Conservation (phyloP, 768 basidiomycete species). For the Calocybe cyanea region DNA sequence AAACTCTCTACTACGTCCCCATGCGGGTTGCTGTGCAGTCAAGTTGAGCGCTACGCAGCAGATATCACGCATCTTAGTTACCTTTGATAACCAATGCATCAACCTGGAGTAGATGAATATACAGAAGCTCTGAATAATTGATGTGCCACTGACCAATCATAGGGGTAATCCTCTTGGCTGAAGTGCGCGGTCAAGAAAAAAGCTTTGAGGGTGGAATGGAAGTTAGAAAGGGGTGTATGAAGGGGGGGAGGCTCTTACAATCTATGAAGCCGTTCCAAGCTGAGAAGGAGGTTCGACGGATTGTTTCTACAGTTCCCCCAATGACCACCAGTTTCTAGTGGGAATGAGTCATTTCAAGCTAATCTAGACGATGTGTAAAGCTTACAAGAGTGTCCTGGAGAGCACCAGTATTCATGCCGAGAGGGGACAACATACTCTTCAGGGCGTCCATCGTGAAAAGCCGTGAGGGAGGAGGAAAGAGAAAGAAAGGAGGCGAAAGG, state of each 20-base stretch:
- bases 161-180: constrained; percentile 83
- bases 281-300: constrained; percentile 72
- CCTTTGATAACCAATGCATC: constrained; percentile 89
- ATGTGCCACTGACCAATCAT: constrained; percentile 59
- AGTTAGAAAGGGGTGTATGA: neutral
- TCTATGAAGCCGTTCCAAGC: constrained; percentile 91
- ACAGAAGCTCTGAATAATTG: no score
- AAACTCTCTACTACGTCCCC: constrained; percentile 85
- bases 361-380: constrained; percentile 2
- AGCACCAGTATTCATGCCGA: constrained; percentile 62
- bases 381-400: constrained; percentile 77
- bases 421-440: constrained; percentile 68
- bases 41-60: constrained; percentile 2
- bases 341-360: constrained; percentile 8
- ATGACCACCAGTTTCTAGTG: constrained; percentile 83
- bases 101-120: constrained; percentile 43
- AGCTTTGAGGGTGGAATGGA: constrained; percentile 33
- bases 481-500: constrained; percentile 30
- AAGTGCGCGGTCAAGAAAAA: constrained; percentile 91
- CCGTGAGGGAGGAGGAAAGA: constrained; percentile 16
- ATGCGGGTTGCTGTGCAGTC: constrained; percentile 73
- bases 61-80: constrained; percentile 16
- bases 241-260: constrained; percentile 42
- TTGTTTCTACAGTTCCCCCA: constrained; percentile 85
- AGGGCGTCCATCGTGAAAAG: constrained; percentile 58